These are phyloP conservation scores for Flaveria linearis DNA, from an alignment of 129 eudicot species.

Conservation along the genomic window DNA sequence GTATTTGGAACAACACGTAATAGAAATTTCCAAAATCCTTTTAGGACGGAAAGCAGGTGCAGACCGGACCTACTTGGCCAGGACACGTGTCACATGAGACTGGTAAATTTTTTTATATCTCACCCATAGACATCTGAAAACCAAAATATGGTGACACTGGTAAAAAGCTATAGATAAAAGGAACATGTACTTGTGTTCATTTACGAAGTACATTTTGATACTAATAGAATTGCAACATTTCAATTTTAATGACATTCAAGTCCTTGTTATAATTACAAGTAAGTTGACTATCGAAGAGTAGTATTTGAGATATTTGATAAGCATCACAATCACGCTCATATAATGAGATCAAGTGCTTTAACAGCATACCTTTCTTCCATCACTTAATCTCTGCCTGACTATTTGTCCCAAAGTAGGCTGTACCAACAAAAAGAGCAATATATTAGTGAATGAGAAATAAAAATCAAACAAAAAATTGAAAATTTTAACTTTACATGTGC, in stretches of 20 bases:
- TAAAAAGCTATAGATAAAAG: neutral
- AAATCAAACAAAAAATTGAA: neutral
- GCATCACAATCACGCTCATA: neutral
- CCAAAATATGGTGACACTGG: neutral
- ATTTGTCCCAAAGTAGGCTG: slow-evolving; percentile 85
- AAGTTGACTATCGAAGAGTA: neutral
- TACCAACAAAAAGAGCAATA: slow-evolving; percentile 15
- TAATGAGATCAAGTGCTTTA: slow-evolving; percentile 6
- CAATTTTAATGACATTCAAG: neutral
- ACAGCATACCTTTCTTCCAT: slow-evolving; percentile 80
- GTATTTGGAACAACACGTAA: neutral
- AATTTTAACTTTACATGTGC: slow-evolving; percentile 44
- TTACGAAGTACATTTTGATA: neutral
- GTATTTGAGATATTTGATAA: neutral
- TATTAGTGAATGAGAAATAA: neutral
- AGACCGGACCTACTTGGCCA: neutral
- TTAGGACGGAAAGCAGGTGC: neutral
- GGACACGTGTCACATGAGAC: neutral
- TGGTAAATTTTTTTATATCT: neutral
- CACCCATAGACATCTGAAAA: neutral
- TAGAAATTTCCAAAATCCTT: neutral
- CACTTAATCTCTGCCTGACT: slow-evolving; percentile 75
- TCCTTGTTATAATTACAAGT: neutral
- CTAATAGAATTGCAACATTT: neutral
- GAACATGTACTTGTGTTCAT: neutral